Percentiles rank a stretch among this genome's conserved stretches.
Conservation (phyloP, 2,329 filamentous ascomycete genomes). For the Whalleya microplaca region DNA sequence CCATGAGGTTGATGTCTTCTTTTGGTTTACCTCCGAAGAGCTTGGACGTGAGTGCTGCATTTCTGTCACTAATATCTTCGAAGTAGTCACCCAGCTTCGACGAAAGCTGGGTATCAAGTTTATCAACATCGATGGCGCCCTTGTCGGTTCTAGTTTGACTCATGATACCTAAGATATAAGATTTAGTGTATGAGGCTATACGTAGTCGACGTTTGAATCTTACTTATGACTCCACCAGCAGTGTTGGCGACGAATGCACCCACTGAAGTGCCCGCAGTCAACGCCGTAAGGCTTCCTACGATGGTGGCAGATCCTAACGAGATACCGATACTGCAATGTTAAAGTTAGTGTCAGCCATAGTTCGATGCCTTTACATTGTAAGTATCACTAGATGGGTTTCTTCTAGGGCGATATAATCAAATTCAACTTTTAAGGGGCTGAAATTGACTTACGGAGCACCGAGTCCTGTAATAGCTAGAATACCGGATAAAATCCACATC, state of each 20-base stretch:
- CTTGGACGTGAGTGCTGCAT: not conserved
- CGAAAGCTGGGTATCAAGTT: not conserved
- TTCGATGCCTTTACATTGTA: too few relatives aligned
- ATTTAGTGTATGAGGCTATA: not conserved
- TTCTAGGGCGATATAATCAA: too few relatives aligned
- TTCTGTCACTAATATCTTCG: not conserved
- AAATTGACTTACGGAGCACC: not conserved
- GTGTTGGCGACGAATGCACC: not conserved
- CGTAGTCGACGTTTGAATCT: not conserved
- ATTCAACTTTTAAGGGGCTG: too few relatives aligned
- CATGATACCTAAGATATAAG: not conserved
- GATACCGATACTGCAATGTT: not conserved
- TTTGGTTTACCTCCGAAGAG: conserved; percentile 5
- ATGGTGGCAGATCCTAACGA: not conserved
- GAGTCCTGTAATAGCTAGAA: not conserved
- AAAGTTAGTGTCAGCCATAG: too few relatives aligned
- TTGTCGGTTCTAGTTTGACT: not conserved
- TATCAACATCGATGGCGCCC: not conserved
- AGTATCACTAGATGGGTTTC: too few relatives aligned
- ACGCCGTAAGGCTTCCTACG: not conserved
- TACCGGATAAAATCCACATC: conserved; percentile 1
- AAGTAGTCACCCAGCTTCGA: not conserved
- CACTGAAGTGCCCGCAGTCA: not conserved
- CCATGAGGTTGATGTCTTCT: not conserved
- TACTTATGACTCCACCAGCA: not conserved